phyloP scores from a whole-genome alignment of 352 stramenopile genomes.

The Phytopythium aichiense region DNA sequence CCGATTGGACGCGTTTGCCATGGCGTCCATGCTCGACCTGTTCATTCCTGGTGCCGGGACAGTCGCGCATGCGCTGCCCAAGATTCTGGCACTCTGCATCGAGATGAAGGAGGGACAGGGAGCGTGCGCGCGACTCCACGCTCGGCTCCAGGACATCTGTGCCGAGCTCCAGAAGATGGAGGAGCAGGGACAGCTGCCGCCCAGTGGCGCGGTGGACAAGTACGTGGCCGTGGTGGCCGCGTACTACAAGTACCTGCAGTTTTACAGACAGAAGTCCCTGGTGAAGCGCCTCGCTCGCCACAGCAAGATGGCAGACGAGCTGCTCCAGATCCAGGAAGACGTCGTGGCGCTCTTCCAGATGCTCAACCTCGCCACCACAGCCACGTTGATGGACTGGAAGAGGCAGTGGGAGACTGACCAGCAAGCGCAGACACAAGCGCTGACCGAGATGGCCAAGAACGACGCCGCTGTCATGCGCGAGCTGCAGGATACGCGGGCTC shows the following conservation, averaged over 20 bases:
- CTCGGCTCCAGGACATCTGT: constrained; percentile 6
- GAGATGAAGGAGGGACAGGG: constrained; percentile 17
- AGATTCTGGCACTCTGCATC: constrained; percentile 5
- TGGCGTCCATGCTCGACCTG: constrained; percentile 2
- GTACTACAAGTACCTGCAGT: neutral
- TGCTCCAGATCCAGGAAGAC: constrained; percentile 15
- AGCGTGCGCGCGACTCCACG: constrained; percentile 5
- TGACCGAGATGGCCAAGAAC: neutral
- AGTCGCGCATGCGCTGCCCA: constrained; percentile 1
- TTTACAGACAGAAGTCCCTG: neutral
- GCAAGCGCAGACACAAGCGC: neutral
- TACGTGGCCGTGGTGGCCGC: constrained; percentile 2
- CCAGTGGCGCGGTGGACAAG: constrained; percentile 5
- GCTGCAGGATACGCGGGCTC: neutral
- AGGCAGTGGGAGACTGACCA: neutral
- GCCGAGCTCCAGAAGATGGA: constrained; percentile 8
- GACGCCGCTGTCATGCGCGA: neutral
- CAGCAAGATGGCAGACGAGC: constrained; percentile 11
- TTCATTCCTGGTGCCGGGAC: constrained; percentile 10
- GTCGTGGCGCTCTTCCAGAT: constrained; percentile 12
- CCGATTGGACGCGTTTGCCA: neutral
- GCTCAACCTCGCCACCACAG: constrained; percentile 10
- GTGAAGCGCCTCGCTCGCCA: neutral
- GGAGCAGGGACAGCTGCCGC: constrained; percentile 2
- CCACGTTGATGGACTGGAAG: constrained; percentile 10